Evolutionary conservation across 768 basidiomycete species (phyloP).

Genomic region (Gyrodon lividus): DNA sequence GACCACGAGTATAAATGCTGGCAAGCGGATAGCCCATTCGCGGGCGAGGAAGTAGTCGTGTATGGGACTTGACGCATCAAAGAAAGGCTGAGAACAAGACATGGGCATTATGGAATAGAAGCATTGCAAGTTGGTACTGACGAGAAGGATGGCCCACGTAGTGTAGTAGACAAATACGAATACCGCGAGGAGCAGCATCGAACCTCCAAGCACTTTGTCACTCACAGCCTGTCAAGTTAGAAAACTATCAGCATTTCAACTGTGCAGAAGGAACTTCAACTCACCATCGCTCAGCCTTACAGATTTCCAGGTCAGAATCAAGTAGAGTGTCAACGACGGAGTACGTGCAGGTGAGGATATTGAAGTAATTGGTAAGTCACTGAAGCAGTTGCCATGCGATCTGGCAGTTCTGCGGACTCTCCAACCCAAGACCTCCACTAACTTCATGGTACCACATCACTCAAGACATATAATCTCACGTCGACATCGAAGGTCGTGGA

Average conservation of each 20-base stretch:
- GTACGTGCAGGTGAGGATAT: neutral
- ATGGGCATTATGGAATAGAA: conserved; percentile 3
- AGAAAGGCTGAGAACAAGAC: conserved; percentile 64
- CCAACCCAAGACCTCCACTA: neutral
- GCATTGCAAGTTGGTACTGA: conserved; percentile 35
- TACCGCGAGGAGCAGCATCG: conserved; percentile 77
- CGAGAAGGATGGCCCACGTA: conserved; percentile 85
- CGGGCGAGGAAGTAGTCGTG: conserved; percentile 81
- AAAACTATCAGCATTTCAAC: conserved; percentile 7
- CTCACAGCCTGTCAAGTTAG: conserved; percentile 55
- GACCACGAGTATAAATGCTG: conserved; percentile 76
- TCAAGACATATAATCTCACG: neutral
- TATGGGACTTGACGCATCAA: conserved; percentile 69
- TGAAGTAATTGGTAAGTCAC: conserved; percentile 8
- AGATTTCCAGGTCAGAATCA: neutral
- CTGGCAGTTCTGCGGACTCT: no score
- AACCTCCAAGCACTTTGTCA: conserved; percentile 77
- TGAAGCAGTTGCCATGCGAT: neutral
- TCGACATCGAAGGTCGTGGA: conserved; percentile 1
- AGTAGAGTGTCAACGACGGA: neutral
- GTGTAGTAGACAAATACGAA: conserved; percentile 89
- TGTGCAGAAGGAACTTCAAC: conserved; percentile 2
- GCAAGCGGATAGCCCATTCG: conserved; percentile 90
- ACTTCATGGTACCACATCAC: neutral
- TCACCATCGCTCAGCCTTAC: conserved; percentile 24